Conservation (phyloP, 345 rosid genomes). For the Mallotus nudiflorus region DNA sequence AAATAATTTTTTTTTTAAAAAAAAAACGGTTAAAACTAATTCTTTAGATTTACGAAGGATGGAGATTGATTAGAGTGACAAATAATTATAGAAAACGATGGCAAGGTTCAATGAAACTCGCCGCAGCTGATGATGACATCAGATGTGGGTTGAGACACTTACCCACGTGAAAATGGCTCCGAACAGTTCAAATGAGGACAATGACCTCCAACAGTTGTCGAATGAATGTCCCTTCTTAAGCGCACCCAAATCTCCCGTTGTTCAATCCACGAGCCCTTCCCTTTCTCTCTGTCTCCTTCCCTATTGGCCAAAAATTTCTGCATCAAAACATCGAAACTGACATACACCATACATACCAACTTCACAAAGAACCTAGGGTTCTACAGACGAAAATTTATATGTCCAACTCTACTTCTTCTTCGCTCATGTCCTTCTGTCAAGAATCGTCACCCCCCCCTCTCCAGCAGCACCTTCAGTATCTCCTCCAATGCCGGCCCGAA, state of each 20-base stretch:
- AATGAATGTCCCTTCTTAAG: neutral
- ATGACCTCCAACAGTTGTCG: neutral
- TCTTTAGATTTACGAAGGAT: too few species aligned
- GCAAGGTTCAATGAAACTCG: conserved; percentile 14
- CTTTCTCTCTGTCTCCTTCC: too few species aligned
- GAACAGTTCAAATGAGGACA: too few species aligned
- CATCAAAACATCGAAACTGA: too few species aligned
- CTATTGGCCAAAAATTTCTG: too few species aligned
- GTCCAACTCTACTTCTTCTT: conserved; percentile 35
- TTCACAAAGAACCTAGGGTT: neutral
- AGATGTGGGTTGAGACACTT: neutral
- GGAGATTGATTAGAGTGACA: too few species aligned
- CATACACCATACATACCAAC: neutral
- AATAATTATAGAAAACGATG: neutral
- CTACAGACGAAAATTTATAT: conserved; percentile 35
- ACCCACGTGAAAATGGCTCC: neutral
- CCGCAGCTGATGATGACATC: neutral
- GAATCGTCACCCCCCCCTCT: conserved; percentile 33
- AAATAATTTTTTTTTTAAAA: too few species aligned
- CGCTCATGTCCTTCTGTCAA: conserved; percentile 19
- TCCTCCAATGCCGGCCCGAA: conserved; percentile 45
- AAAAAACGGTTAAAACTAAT: too few species aligned
- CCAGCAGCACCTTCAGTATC: conserved; percentile 50
- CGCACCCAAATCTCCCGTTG: neutral
- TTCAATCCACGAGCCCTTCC: neutral